These are phyloP conservation scores for Boletus semigastroideus DNA, from an alignment of 1,284 basidiomycete genomes.

Conservation along the genomic window DNA sequence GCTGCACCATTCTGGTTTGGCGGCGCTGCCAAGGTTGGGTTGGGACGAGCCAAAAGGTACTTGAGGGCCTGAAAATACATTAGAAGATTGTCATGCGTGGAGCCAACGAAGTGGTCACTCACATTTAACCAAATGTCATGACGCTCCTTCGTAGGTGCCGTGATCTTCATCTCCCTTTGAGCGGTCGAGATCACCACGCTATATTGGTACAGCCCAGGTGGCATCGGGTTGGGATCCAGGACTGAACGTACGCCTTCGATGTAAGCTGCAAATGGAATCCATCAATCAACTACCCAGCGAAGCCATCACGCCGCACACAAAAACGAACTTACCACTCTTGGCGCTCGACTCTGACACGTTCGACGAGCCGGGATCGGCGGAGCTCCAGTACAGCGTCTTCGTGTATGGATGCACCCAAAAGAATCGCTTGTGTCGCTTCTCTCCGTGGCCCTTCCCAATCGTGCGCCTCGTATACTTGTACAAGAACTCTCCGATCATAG, in stretches of 20 bases:
- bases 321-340: constrained; percentile 82
- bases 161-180: constrained; percentile 96
- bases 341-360: constrained; percentile 89
- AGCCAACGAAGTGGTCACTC: constrained; percentile 28
- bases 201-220: constrained; percentile 90
- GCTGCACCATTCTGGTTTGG: constrained; percentile 43
- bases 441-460: constrained; percentile 90
- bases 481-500: constrained; percentile 99
- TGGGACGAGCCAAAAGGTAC: constrained; percentile 77
- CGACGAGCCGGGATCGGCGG: constrained; percentile 87
- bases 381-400: constrained; percentile 97
- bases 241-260: constrained; percentile 91
- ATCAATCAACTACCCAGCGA: constrained; percentile 12
- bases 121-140: constrained; percentile 97
- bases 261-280: constrained; percentile 64
- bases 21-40: constrained; percentile 40
- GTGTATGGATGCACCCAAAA: constrained; percentile 99
- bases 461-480: constrained; percentile 95
- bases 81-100: constrained; percentile 5
- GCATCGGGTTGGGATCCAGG: constrained; percentile 90
- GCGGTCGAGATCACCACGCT: constrained; percentile 92
- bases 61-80: constrained; percentile 65
- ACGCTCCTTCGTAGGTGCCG: constrained; percentile 88
- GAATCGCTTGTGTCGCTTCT: constrained; percentile 92
- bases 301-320: constrained; percentile 5